These are phyloP conservation scores for Thelonectria blattea DNA, from an alignment of 2,329 filamentous ascomycete species.

Conservation along the genomic window DNA sequence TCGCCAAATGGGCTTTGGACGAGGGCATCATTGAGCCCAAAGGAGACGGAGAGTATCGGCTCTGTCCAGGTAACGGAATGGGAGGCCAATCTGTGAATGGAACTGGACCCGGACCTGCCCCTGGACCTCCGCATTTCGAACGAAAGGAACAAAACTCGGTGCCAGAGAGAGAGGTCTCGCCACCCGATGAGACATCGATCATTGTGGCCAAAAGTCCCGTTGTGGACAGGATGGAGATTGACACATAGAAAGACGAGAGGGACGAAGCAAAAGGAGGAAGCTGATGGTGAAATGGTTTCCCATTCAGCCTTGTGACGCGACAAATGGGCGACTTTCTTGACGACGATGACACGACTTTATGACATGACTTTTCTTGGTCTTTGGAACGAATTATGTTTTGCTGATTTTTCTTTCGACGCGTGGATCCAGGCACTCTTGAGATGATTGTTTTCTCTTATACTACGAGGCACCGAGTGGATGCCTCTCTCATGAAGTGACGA, in stretches of 20 bases:
- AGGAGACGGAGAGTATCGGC: constrained; percentile 61
- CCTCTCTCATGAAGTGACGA: constrained; percentile 4
- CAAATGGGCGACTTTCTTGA: constrained; percentile 25
- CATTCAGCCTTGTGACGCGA: constrained; percentile 24
- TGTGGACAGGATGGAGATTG: constrained; percentile 39
- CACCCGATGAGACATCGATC: constrained; percentile 33
- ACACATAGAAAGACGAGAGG: constrained; percentile 21
- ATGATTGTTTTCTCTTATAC: constrained; percentile 11
- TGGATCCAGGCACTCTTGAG: constrained; percentile 28
- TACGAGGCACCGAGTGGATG: background rate
- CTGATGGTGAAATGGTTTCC: constrained; percentile 22
- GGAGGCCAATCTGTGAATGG: constrained; percentile 27
- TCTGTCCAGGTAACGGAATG: constrained; percentile 45
- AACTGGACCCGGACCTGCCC: constrained; percentile 12
- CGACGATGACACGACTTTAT: constrained; percentile 39
- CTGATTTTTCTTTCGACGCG: constrained; percentile 13
- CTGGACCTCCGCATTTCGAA: constrained; percentile 23
- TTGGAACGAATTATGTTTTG: background rate
- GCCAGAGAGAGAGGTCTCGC: constrained; percentile 30
- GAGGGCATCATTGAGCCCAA: constrained; percentile 67
- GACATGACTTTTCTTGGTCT: constrained; percentile 30
- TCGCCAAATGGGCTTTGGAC: constrained; percentile 67
- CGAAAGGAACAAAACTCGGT: constrained; percentile 37
- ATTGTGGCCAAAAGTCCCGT: constrained; percentile 32
- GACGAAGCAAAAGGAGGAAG: constrained; percentile 17